These are phyloP conservation scores for Leersia perrieri DNA, from an alignment of 176 grass and related monocot species.

Conservation along the genomic window DNA sequence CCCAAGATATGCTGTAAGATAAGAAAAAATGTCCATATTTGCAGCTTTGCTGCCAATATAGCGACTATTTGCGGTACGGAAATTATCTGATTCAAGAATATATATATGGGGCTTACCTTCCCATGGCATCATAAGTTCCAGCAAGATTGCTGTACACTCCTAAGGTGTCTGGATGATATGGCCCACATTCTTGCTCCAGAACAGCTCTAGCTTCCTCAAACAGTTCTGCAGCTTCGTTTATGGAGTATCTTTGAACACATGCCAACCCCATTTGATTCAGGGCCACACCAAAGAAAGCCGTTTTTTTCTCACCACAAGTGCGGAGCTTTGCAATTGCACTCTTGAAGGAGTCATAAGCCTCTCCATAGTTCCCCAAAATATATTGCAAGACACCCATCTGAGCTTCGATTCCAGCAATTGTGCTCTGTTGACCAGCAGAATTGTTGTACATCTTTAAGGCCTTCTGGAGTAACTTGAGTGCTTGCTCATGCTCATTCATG, in stretches of 20 bases:
- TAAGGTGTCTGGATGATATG: slow-evolving; percentile 85
- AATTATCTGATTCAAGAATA: background rate
- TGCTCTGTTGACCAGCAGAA: slow-evolving; percentile 83
- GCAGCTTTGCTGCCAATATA: background rate
- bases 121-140: slow-evolving; percentile 96
- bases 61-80: background rate
- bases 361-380: slow-evolving; percentile 71
- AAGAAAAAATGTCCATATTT: background rate
- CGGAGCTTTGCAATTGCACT: slow-evolving; percentile 81
- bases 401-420: slow-evolving; percentile 87
- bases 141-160: slow-evolving; percentile 97
- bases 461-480: slow-evolving; percentile 92
- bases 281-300: slow-evolving; percentile 85
- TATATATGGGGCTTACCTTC: slow-evolving; percentile 62
- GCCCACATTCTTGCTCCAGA: slow-evolving; percentile 90
- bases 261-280: slow-evolving; percentile 93
- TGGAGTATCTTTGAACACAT: slow-evolving; percentile 79
- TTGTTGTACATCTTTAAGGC: slow-evolving; percentile 86
- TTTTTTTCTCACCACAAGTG: slow-evolving; percentile 85
- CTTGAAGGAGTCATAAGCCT: slow-evolving; percentile 80
- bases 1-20: background rate
- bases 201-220: slow-evolving; percentile 91
- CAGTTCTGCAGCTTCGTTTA: slow-evolving; percentile 79
- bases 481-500: slow-evolving; percentile 96
- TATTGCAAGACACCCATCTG: slow-evolving; percentile 96